Base-by-base conservation (phyloP, 129 eudicot genomes). In the Ambrosia trifida region DNA sequence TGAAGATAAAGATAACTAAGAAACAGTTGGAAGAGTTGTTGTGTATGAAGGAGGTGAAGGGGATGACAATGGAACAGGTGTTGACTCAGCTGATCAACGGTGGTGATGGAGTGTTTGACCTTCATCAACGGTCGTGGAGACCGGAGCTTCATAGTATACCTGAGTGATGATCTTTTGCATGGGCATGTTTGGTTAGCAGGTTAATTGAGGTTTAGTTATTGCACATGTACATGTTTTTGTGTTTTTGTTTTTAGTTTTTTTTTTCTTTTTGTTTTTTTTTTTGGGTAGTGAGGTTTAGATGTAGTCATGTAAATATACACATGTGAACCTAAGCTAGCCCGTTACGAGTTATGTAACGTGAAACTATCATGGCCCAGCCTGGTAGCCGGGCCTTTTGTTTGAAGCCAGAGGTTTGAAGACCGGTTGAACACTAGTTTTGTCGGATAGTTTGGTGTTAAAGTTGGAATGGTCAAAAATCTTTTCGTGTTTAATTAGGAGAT, bases 141-240 rank as follows among this genome's bases (percentile, higher is more conserved):
- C 93, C 89, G 41, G 81, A 69, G 7, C 74, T 87, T 33, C 68
- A 75, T n/a, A 87, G 82, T 72, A 87, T 87, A 38, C 77, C 85
- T 4, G 93, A 87, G 82, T 78, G 9, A 67, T 78, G 9, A 67
- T 76, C 65, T 40, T 59, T 40, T 59, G 6, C 58, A 17, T 51
- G 20, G 18, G 20, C 41, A 31, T 31, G 19, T 59, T 12, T 59
- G 43, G 4, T 30, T 58, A 58, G 64, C 7, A 13, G 9, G 11
- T 24, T 57, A 24, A 47, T 14, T 47, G 53, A 47, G 53, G 17
- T 47, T 47, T 47, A 14, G 53, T 14, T 47, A 7, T 47, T 47
- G 53, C 18, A 47, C 53, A 47, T 47, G 13, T 24, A 24, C 28
- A 24, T 24, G 1, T 24, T 24, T n/a, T n/a, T n/a, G n/a, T n/a